These are phyloP conservation scores for Corrigiola litoralis DNA, from an alignment of 179 eudicot species.

Conservation along the genomic window DNA sequence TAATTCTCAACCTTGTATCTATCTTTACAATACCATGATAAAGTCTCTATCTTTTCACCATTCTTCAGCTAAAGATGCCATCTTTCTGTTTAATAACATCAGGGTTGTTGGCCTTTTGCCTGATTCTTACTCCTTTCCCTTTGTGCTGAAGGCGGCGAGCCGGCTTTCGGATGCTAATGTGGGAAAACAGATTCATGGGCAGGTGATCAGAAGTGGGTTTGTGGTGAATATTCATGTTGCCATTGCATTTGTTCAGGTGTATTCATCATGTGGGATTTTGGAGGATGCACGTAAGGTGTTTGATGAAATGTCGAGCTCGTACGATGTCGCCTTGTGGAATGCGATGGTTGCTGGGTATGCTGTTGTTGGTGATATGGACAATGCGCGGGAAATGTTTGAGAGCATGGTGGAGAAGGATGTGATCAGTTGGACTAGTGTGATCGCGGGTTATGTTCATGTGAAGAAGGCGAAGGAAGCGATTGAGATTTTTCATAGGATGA, in stretches of 20 bases:
- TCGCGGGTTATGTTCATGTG: conserved; percentile 39
- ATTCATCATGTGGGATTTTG: conserved; percentile 24
- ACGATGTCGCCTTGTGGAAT: conserved; percentile 44
- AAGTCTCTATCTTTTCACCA: conserved; percentile 32
- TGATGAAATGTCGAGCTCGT: conserved; percentile 32
- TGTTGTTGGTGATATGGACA: conserved; percentile 28
- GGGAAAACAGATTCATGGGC: conserved; percentile 50
- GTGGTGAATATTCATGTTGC: conserved; percentile 26
- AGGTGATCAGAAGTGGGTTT: conserved; percentile 32
- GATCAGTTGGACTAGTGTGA: conserved; percentile 48
- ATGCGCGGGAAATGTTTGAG: conserved; percentile 29
- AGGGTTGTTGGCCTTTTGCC: conserved; percentile 31
- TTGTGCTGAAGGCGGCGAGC: conserved; percentile 40
- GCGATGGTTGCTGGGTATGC: conserved; percentile 49
- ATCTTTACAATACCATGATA: conserved; percentile 42
- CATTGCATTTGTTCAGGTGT: conserved; percentile 38
- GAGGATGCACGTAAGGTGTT: conserved; percentile 42
- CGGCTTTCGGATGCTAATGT: conserved; percentile 16
- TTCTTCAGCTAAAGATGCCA: conserved; percentile 26
- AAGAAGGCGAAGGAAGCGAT: conserved; percentile 39
- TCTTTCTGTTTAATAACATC: conserved; percentile 28
- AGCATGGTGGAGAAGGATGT: conserved; percentile 35
- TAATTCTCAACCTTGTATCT: conserved; percentile 10
- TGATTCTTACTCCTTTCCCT: conserved; percentile 44
- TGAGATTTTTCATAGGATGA: conserved; percentile 37